Percentiles rank a stretch among this genome's conserved stretches.
Conservation (phyloP, 768 basidiomycete genomes). For the Ramaria sp. region DNA sequence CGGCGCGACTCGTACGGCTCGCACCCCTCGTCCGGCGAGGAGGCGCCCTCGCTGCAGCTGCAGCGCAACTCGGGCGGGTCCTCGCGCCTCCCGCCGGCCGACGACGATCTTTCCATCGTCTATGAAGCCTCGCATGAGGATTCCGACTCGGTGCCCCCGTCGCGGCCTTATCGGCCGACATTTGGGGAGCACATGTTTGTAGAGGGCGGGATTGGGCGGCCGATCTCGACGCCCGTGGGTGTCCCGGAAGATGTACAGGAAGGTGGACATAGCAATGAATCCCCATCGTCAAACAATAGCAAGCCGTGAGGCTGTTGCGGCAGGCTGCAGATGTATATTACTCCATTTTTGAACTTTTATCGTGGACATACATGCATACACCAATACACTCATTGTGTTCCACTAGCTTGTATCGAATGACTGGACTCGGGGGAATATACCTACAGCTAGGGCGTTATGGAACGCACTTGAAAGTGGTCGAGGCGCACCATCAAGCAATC, state of each 20-base stretch:
- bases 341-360: background rate
- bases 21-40: background rate
- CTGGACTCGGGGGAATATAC: too few relatives aligned
- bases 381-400: too few relatives aligned
- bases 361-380: too few relatives aligned
- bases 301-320: background rate
- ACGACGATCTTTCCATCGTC: constrained; percentile 9
- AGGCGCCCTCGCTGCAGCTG: background rate
- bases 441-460: too few relatives aligned
- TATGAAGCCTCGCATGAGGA: constrained; percentile 10
- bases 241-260: constrained; percentile 6
- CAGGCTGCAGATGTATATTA: background rate
- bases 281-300: background rate
- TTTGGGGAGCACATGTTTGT: constrained; percentile 9
- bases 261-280: background rate
- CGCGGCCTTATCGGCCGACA: constrained; percentile 2
- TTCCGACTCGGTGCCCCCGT: constrained; percentile 6
- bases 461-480: too few relatives aligned
- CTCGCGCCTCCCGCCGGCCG: constrained; percentile 4
- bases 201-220: constrained; percentile 5
- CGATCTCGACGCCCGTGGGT: background rate
- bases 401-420: background rate
- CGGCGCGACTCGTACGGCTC: background rate
- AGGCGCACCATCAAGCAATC: background rate
- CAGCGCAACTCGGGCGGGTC: background rate